Base-by-base conservation (phyloP, 1,284 basidiomycete genomes). In the Marasmius sp. region DNA sequence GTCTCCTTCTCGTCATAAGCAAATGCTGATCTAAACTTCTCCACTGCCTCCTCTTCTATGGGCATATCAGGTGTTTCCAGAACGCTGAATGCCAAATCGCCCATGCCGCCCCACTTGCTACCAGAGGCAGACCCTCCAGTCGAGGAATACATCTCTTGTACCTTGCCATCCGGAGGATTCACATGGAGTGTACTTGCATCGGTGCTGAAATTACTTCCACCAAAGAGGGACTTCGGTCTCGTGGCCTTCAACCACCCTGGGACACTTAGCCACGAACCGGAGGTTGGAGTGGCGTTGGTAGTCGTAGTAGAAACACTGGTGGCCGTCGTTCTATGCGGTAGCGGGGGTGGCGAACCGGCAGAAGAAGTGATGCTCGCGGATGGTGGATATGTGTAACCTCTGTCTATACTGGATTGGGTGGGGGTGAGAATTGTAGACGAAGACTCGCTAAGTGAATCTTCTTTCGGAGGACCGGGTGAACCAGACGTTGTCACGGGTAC, bases 1-100 rank as follows among this genome's bases (percentile, higher is more conserved):
- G 77, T 83, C 76, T 97, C 95, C 71, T 87, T 92, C 63, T 94
- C 92, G 63, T 92, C 89, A 63, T 96, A 87, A 0, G 94, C 92
- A 75, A 97, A 97, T 0, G 85, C 82, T 33, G 75, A 72, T 59
- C 87, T 85, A 73, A 96, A 96, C 73, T 93, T 92, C 64, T 92
- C 90, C 53, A 81, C 78, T 61, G 84, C 80, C 53, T 89, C 88
- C 39, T 79, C 76, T 65, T 94, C 92, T 16, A 89, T 73, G 4
- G 75, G 67, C n/a, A 79, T 77, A 61, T 85, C 83, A 1, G 87
- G 86, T 1, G 85, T 83, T 67, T 93, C 89, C 38, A 93, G 76
- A 16, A 93, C 80, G 68, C 92, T 93, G 72, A 87, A 93, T 36
- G 89, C 85, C 64, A 91, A 78, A 62, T 93, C 91, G 41, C 79